Evolutionary conservation across 176 grass and related monocot species (phyloP), one percentile per base, ranked within the genome.

Genomic region (Ananas comosus): DNA sequence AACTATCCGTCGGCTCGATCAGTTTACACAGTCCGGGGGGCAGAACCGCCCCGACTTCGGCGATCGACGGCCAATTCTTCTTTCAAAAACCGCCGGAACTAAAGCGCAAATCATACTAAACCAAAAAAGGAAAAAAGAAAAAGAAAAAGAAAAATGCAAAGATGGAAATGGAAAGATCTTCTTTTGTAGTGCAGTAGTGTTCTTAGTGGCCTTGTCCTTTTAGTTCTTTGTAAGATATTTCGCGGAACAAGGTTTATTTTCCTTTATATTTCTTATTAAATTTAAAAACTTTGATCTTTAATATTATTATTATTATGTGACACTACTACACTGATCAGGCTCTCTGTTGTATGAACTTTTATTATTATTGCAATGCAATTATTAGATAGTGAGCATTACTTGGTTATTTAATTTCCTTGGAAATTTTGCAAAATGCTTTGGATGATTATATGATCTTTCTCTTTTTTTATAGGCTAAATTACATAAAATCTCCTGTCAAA

Each of bases 1-100:
- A 94, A 83, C 80, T 99, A 63, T 91, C 87, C 2, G 82, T 88
- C 47, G 84, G 87, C 33, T 90, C 87, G 3, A 88, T 82, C 18
- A 90, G 70, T 58, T 53, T 87, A 29, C 84, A 91, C 50, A 91
- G 80, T 24, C 90, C 87, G 14, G 81, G 80, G 64, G 75, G 83
- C 75, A 90, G 83, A 57, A 67, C 66, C 50, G 79, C 64, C 65
- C 76, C 79, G 3, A 75, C 82, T 0, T 67, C 64, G 2, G 82
- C 72, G 50, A 74, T 90, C 10, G 81, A 91, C 78, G 73, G 79
- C 10, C 81, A 79, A 9, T 23, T 96, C 66, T 72, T 85, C 28
- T 85, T 74, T 65, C 86, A 90, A 42, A 96, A 83, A 33, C 75
- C 84, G 1, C 80, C 84, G 22, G 91, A 91, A 76, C 70, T 96